These are phyloP conservation scores for Blastobotrys serpentis DNA, from an alignment of 1,139 yeast genomes.

Conservation along the genomic window DNA sequence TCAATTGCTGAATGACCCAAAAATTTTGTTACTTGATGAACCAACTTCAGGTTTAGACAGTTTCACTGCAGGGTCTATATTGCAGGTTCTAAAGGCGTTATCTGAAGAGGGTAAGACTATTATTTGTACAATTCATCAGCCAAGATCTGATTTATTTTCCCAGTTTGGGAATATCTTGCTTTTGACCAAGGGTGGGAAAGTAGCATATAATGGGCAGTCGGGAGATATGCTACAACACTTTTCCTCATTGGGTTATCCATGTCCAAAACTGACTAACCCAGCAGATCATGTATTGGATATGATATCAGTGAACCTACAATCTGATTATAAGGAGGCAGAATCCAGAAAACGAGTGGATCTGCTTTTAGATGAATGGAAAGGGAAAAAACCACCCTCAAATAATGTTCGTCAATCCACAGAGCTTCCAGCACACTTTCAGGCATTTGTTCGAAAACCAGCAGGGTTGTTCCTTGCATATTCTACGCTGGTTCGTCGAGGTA, in stretches of 20 bases:
- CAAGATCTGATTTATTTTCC: slow-evolving; percentile 62
- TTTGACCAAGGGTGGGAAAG: slow-evolving; percentile 70
- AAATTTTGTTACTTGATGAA: slow-evolving; percentile 72
- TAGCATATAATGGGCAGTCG: slow-evolving; percentile 55
- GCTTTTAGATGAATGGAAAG: slow-evolving; percentile 34
- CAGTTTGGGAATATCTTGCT: slow-evolving; percentile 66
- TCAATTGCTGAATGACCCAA: slow-evolving; percentile 70
- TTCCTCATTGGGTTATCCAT: slow-evolving; percentile 47
- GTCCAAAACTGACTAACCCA: slow-evolving; percentile 61
- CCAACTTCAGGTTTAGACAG: slow-evolving; percentile 89
- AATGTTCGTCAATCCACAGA: neutral
- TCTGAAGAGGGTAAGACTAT: slow-evolving; percentile 67
- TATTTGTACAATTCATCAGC: slow-evolving; percentile 82
- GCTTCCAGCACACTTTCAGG: slow-evolving; percentile 22
- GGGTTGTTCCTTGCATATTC: slow-evolving; percentile 41
- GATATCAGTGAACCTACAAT: slow-evolving; percentile 50
- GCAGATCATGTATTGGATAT: slow-evolving; percentile 75
- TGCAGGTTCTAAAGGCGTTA: slow-evolving; percentile 57
- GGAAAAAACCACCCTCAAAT: slow-evolving; percentile 8
- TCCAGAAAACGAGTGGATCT: slow-evolving; percentile 37
- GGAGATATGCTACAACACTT: slow-evolving; percentile 47
- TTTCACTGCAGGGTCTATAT: slow-evolving; percentile 69
- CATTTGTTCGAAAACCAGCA: slow-evolving; percentile 34
- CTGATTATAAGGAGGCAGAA: slow-evolving; percentile 39
- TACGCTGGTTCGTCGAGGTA: slow-evolving; percentile 48